Conservation (phyloP, 768 basidiomycete genomes). For the Psilocybe subaeruginosa region DNA sequence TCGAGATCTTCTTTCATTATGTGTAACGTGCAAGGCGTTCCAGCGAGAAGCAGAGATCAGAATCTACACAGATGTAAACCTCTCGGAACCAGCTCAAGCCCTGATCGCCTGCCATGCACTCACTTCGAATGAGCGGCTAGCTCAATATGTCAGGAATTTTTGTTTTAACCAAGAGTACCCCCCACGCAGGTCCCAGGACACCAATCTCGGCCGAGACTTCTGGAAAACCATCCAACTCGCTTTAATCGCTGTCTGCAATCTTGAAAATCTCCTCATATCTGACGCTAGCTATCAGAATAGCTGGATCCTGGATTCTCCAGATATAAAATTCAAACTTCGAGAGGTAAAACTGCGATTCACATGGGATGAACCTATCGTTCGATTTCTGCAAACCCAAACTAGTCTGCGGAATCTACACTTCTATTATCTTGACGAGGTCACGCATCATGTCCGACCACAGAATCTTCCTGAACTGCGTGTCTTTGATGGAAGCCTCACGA, state of each 20-base stretch:
- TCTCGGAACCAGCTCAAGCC: slow-evolving; percentile 36
- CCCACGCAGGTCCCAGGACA: slow-evolving; percentile 12
- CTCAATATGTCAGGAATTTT: slow-evolving; percentile 44
- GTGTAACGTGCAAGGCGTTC: slow-evolving; percentile 47
- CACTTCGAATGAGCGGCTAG: slow-evolving; percentile 37
- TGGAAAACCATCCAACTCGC: slow-evolving; percentile 48
- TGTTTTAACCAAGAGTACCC: slow-evolving; percentile 35
- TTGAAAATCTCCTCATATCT: slow-evolving; percentile 45
- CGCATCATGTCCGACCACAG: slow-evolving; percentile 6
- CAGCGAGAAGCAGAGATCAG: slow-evolving; percentile 49
- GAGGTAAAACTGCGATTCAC: slow-evolving; percentile 50
- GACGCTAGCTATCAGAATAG: slow-evolving; percentile 40
- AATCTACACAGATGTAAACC: slow-evolving; percentile 47
- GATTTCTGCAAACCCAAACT: slow-evolving; percentile 52
- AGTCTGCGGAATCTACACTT: slow-evolving; percentile 42
- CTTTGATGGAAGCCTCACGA: slow-evolving; percentile 49
- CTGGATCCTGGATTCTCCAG: slow-evolving; percentile 48
- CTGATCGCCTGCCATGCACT: slow-evolving; percentile 41
- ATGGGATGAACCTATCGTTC: slow-evolving; percentile 49
- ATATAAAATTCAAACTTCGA: slow-evolving; percentile 46
- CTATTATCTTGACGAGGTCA: slow-evolving; percentile 23
- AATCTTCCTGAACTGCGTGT: slow-evolving; percentile 41
- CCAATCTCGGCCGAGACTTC: slow-evolving; percentile 33
- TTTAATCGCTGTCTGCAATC: slow-evolving; percentile 43
- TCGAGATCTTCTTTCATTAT: slow-evolving; percentile 44